Evolutionary conservation across 2,329 filamentous ascomycete genomes (phyloP).

Genomic region (Epichloe elymi): DNA sequence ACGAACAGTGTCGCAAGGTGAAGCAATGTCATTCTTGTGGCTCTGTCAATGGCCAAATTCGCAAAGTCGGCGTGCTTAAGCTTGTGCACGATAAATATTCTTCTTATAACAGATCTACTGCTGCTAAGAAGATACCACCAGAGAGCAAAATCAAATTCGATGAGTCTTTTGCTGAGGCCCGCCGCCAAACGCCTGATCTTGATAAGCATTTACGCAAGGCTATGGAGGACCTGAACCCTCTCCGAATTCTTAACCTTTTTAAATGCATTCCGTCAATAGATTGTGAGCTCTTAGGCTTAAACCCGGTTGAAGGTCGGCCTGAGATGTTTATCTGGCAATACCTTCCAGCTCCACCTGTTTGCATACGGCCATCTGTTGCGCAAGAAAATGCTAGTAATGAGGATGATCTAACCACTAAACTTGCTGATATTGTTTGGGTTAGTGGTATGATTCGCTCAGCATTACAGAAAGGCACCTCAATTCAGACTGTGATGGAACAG

Average conservation of each 20-base stretch:
- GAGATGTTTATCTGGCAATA: slow-evolving; percentile 99
- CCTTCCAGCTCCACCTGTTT: slow-evolving; percentile 84
- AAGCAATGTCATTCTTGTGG: slow-evolving; percentile 72
- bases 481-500: slow-evolving; percentile 89
- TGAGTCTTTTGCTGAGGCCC: slow-evolving; percentile 68
- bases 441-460: slow-evolving; percentile 78
- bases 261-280: slow-evolving; percentile 74
- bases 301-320: slow-evolving; percentile 73
- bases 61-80: slow-evolving; percentile 86
- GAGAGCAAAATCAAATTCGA: slow-evolving; percentile 76
- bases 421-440: slow-evolving; percentile 92
- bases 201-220: slow-evolving; percentile 88
- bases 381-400: slow-evolving; percentile 91
- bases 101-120: slow-evolving; percentile 76
- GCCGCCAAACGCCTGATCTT: slow-evolving; percentile 64
- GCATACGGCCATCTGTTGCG: slow-evolving; percentile 83
- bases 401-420: slow-evolving; percentile 90
- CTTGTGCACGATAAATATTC: slow-evolving; percentile 88
- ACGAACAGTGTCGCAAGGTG: slow-evolving; percentile 78
- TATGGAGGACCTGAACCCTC: slow-evolving; percentile 84
- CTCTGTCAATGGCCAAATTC: slow-evolving; percentile 77
- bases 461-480: slow-evolving; percentile 66
- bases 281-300: slow-evolving; percentile 81
- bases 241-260: slow-evolving; percentile 82
- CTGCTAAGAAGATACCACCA: slow-evolving; percentile 71